phyloP scores from a whole-genome alignment of 148 eudicot species.

The Vaccinium vitisidaea region DNA sequence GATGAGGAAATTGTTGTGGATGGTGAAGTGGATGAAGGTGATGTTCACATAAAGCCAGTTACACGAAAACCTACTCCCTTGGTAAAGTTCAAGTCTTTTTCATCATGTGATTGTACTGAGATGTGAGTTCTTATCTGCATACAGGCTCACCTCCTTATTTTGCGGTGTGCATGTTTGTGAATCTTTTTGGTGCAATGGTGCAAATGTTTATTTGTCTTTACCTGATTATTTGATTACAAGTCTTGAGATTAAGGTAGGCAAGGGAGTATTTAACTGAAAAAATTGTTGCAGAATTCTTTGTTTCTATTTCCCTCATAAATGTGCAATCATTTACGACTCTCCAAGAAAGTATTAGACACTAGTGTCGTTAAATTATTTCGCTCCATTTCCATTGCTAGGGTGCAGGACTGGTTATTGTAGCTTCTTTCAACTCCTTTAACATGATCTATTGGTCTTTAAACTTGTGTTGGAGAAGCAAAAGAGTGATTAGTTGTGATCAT shows the following conservation, averaged over 20 bases:
- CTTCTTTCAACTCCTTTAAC: neutral
- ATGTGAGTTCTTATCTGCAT: neutral
- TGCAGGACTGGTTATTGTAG: neutral
- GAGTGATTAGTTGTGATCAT: neutral
- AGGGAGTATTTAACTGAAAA: neutral
- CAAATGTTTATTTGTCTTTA: neutral
- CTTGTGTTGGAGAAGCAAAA: neutral
- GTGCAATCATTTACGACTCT: neutral
- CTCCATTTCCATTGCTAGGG: neutral
- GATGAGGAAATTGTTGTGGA: constrained; percentile 96
- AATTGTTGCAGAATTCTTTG: neutral
- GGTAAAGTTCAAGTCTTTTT: constrained; percentile 42
- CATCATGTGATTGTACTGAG: neutral
- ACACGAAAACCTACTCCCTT: constrained; percentile 52
- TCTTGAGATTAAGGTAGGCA: neutral
- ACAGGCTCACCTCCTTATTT: neutral
- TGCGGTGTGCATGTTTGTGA: neutral
- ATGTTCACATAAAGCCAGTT: constrained; percentile 92
- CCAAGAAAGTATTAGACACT: neutral
- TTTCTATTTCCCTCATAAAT: too few species aligned
- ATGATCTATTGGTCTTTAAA: neutral
- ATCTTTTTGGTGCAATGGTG: neutral
- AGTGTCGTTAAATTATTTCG: neutral
- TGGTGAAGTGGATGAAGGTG: constrained; percentile 99
- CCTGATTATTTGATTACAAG: neutral